Conservation (phyloP, 2,329 filamentous ascomycete species). For the Neofusicoccum laricinum region DNA sequence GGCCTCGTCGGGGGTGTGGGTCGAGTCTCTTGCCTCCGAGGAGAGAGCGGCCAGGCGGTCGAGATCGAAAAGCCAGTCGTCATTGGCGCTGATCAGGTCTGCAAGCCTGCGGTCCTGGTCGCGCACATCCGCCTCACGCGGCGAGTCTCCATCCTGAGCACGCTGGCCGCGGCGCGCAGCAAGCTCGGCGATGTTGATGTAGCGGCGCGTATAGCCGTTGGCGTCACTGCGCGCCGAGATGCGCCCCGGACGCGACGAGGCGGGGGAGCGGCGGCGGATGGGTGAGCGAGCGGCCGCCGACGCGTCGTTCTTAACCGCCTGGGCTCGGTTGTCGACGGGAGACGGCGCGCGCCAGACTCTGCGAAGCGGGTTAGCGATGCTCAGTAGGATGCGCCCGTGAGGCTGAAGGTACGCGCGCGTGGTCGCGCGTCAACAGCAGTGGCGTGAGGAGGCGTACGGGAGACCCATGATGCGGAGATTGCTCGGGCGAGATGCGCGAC, state of each 20-base stretch:
- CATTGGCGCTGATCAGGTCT: neutral
- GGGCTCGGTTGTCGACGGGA: slow-evolving; percentile 35
- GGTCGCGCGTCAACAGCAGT: slow-evolving; percentile 12
- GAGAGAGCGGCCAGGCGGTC: slow-evolving; percentile 22
- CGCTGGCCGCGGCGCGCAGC: neutral
- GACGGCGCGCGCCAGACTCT: slow-evolving; percentile 57
- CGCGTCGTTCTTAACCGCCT: slow-evolving; percentile 50
- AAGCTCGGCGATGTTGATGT: slow-evolving; percentile 19
- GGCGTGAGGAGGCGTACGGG: slow-evolving; percentile 38
- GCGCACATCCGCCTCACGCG: neutral
- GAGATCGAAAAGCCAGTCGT: neutral
- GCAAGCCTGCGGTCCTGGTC: neutral
- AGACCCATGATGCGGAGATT: slow-evolving; percentile 44
- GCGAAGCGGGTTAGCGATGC: slow-evolving; percentile 6
- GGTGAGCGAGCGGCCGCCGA: slow-evolving; percentile 54
- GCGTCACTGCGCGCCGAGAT: neutral
- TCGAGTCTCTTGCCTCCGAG: slow-evolving; percentile 29
- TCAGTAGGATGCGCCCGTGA: slow-evolving; percentile 17
- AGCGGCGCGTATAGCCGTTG: slow-evolving; percentile 21
- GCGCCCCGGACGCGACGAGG: slow-evolving; percentile 7
- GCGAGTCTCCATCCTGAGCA: neutral
- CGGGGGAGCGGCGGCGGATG: slow-evolving; percentile 51
- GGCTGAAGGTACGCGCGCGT: slow-evolving; percentile 18
- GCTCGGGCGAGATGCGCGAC: slow-evolving; percentile 17
- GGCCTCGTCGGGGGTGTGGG: slow-evolving; percentile 17